Evolutionary conservation across 208 protist species (phyloP).

Genomic region (Leishmania major): DNA sequence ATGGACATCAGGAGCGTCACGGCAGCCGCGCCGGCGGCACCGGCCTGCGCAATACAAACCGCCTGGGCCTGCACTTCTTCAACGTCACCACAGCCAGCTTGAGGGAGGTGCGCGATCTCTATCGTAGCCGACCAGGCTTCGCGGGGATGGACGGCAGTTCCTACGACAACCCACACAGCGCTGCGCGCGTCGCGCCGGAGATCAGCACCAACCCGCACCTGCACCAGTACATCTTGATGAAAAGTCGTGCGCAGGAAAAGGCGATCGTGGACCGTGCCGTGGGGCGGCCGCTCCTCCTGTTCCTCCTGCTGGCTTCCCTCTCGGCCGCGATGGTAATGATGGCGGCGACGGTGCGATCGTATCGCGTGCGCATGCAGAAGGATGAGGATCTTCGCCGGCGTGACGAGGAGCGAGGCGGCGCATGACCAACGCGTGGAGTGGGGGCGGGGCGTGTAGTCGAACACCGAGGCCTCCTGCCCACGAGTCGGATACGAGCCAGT

Average conservation of each 20-base stretch:
- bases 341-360: constrained; percentile 3
- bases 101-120: constrained; percentile 23
- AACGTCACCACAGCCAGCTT: constrained; percentile 16
- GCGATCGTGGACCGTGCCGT: constrained; percentile 45
- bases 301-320: constrained; percentile 20
- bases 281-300: constrained; percentile 19
- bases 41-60: constrained; percentile 6
- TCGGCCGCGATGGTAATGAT: constrained; percentile 15
- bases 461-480: not conserved
- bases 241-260: constrained; percentile 41
- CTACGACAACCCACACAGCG: constrained; percentile 39
- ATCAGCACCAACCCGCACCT: constrained; percentile 27
- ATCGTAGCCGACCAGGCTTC: constrained; percentile 35
- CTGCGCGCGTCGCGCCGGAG: constrained; percentile 30
- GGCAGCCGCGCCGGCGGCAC: not conserved
- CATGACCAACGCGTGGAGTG: not conserved
- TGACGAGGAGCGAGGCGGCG: constrained; percentile 26
- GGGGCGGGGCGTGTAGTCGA: not conserved
- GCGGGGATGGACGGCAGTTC: constrained; percentile 50
- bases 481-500: not conserved
- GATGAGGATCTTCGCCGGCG: constrained; percentile 14
- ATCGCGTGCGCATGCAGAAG: constrained; percentile 7
- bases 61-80: constrained; percentile 20
- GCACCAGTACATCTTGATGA: constrained; percentile 48
- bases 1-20: not conserved